Evolutionary conservation across 495 filamentous ascomycete species (phyloP).

Genomic region (Trichodelitschia bisporula): DNA sequence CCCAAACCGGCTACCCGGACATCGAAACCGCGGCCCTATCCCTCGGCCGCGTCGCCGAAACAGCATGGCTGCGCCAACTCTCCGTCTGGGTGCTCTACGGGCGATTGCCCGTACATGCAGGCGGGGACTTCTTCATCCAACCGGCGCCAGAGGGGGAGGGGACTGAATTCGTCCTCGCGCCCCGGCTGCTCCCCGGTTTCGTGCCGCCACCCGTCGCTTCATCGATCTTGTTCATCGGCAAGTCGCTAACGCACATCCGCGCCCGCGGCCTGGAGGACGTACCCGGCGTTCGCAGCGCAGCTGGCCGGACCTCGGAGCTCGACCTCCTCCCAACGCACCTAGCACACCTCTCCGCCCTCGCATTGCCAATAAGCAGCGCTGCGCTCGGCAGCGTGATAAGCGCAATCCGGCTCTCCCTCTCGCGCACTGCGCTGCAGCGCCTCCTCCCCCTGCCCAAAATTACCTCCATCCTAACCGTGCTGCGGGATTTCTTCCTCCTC

Average conservation of each 20-base stretch:
- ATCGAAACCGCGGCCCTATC: slow-evolving; percentile 49
- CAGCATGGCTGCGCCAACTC: slow-evolving; percentile 70
- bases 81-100: slow-evolving; percentile 82
- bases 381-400: slow-evolving; percentile 45
- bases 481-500: slow-evolving; percentile 72
- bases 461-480: slow-evolving; percentile 46
- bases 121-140: slow-evolving; percentile 59
- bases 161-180: slow-evolving; percentile 24
- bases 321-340: slow-evolving; percentile 51
- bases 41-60: slow-evolving; percentile 55
- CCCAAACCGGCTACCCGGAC: slow-evolving; percentile 73
- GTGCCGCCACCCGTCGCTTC: slow-evolving; percentile 48
- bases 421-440: slow-evolving; percentile 54
- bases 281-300: too few relatives aligned
- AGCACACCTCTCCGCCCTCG: slow-evolving; percentile 38
- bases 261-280: slow-evolving; percentile 14
- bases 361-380: slow-evolving; percentile 45
- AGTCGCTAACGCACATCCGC: slow-evolving; percentile 61
- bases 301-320: slow-evolving; percentile 27
- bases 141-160: slow-evolving; percentile 17
- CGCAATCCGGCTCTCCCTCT: slow-evolving; percentile 55
- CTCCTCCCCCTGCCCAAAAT: slow-evolving; percentile 54
- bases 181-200: slow-evolving; percentile 45
- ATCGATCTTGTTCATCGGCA: slow-evolving; percentile 78
- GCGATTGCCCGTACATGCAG: slow-evolving; percentile 45